Evolutionary conservation across 1,284 basidiomycete species (phyloP).

Genomic region (Kalmanozyma brasiliensis): DNA sequence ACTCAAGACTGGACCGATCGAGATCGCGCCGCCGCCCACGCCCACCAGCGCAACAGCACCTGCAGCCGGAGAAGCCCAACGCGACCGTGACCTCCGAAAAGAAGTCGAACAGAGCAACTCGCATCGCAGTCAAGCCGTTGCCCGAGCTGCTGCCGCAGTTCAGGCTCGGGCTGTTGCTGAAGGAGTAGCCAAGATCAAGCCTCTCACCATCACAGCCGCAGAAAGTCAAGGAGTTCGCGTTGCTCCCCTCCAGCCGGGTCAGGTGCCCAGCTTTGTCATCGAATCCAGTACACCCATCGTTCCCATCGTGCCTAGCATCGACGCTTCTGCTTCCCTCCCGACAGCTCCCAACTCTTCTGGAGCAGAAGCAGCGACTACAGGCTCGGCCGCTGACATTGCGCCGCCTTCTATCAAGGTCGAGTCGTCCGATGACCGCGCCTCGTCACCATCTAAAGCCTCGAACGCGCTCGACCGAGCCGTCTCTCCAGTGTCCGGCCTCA

Average conservation of each 20-base stretch:
- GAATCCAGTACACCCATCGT: constrained; percentile 31
- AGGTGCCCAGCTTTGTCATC: constrained; percentile 48
- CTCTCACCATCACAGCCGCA: constrained; percentile 40
- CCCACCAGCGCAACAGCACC: constrained; percentile 35
- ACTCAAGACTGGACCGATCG: constrained; percentile 29
- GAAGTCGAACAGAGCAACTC: constrained; percentile 22
- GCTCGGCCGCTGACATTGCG: background rate
- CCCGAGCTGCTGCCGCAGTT: constrained; percentile 36
- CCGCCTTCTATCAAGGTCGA: constrained; percentile 20
- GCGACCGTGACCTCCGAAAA: constrained; percentile 36
- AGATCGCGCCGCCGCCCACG: constrained; percentile 44
- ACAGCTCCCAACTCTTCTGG: background rate
- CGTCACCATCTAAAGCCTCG: constrained; percentile 13
- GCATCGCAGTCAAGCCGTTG: constrained; percentile 42
- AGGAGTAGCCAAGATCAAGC: constrained; percentile 41
- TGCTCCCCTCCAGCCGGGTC: constrained; percentile 44
- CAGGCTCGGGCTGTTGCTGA: constrained; percentile 36
- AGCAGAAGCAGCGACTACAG: background rate
- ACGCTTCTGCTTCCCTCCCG: background rate
- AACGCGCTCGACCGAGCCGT: constrained; percentile 31
- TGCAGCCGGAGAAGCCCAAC: constrained; percentile 29
- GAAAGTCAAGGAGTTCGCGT: constrained; percentile 42
- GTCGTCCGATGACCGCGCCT: constrained; percentile 12
- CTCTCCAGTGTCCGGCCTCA: constrained; percentile 37
- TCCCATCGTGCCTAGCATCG: constrained; percentile 11